Evolutionary conservation across 257 asterid species (phyloP).

Genomic region (Solanum arcanum): DNA sequence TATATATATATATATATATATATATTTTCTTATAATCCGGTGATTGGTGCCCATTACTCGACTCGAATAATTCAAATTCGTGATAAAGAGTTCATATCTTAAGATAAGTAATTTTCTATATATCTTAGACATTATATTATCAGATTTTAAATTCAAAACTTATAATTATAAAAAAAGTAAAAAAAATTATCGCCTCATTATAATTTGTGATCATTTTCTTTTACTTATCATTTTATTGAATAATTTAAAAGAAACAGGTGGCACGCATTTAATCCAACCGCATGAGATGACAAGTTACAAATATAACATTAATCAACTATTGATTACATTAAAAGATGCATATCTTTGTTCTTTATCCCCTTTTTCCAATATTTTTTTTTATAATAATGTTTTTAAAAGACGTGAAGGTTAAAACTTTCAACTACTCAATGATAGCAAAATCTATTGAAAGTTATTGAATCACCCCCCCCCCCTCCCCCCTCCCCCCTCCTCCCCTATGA

Average conservation of each 20-base stretch:
- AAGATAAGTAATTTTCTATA: not conserved
- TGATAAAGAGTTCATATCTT: not conserved
- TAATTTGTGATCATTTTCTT: not conserved
- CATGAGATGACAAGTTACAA: not conserved
- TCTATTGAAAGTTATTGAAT: not conserved
- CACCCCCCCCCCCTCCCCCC: not conserved
- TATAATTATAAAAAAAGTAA: not conserved
- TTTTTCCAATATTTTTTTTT: not conserved
- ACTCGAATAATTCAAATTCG: too few species aligned
- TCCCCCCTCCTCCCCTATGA: not conserved
- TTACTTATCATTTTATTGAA: not conserved
- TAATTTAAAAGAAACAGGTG: not conserved
- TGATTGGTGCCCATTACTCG: not conserved
- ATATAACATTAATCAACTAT: not conserved
- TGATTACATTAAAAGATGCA: constrained; percentile 1
- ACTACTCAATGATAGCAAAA: constrained; percentile 14
- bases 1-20: too few species aligned
- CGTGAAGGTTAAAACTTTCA: constrained; percentile 7
- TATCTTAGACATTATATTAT: not conserved
- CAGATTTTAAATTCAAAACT: not conserved
- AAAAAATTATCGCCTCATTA: not conserved
- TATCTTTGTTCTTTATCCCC: not conserved
- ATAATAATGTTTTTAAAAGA: constrained; percentile 4
- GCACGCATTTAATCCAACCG: not conserved
- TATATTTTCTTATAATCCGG: too few species aligned